These are phyloP conservation scores for Yamadazyma phyllophila DNA, from an alignment of 805 yeast genomes.

Conservation along the genomic window DNA sequence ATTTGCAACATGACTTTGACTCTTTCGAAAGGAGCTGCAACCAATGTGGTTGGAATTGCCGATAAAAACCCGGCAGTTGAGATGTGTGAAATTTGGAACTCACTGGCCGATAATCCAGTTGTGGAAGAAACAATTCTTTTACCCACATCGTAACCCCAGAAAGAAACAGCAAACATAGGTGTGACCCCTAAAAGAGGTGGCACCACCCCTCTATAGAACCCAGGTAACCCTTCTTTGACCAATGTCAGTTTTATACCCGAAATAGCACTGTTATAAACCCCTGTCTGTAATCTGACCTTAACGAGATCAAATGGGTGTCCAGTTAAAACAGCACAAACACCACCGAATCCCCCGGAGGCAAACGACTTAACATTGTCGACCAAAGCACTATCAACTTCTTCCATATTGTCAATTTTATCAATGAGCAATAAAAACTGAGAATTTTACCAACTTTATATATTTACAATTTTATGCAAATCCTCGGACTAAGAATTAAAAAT, in stretches of 20 bases:
- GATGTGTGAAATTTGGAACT: constrained; percentile 64
- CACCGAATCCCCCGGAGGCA: constrained; percentile 94
- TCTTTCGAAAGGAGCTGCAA: constrained; percentile 98
- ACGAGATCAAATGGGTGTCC: constrained; percentile 97
- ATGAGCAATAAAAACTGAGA: not conserved
- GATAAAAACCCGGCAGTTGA: constrained; percentile 92
- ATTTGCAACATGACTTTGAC: constrained; percentile 92
- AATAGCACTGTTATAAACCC: constrained; percentile 60
- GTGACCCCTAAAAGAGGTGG: constrained; percentile 97
- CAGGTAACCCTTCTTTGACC: constrained; percentile 69
- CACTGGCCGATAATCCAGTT: constrained; percentile 35
- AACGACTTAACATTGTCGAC: constrained; percentile 84
- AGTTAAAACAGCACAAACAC: constrained; percentile 89
- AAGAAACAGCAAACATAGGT: constrained; percentile 96
- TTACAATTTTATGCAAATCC: not conserved
- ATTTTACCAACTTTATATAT: not conserved
- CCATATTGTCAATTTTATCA: constrained; percentile 27
- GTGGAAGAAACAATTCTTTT: constrained; percentile 61
- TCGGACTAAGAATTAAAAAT: constrained; percentile 5
- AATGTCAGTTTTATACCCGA: constrained; percentile 71
- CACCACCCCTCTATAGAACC: constrained; percentile 89
- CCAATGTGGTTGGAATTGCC: constrained; percentile 91
- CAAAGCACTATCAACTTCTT: constrained; percentile 45
- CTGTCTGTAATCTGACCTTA: constrained; percentile 88
- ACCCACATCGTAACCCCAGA: constrained; percentile 98